These are phyloP conservation scores for Endothia cerciana DNA, from an alignment of 2,329 filamentous ascomycete genomes.

Conservation along the genomic window DNA sequence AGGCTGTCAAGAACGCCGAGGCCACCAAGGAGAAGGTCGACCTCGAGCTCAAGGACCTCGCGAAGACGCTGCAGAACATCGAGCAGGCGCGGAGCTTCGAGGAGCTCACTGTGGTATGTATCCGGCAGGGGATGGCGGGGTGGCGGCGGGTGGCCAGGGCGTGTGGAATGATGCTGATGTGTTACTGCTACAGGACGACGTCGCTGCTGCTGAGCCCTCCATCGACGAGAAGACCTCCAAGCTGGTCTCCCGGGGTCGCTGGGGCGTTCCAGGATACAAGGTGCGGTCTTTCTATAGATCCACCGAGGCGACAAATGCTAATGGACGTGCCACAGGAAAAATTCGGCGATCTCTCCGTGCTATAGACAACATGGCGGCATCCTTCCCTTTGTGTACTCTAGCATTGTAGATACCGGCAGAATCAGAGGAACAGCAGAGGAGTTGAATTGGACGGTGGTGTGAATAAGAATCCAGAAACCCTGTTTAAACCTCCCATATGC, in stretches of 20 bases:
- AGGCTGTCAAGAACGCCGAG: slow-evolving; percentile 96
- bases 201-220: slow-evolving; percentile 89
- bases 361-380: slow-evolving; percentile 66
- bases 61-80: slow-evolving; percentile 96
- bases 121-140: slow-evolving; percentile 6
- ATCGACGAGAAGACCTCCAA: slow-evolving; percentile 96
- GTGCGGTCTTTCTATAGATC: slow-evolving; percentile 54
- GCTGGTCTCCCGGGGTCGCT: slow-evolving; percentile 97
- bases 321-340: slow-evolving; percentile 77
- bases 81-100: slow-evolving; percentile 95
- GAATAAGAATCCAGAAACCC: slow-evolving; percentile 20
- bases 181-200: slow-evolving; percentile 73
- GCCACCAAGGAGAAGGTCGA: slow-evolving; percentile 96
- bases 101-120: slow-evolving; percentile 93
- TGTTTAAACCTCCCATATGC: neutral
- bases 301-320: slow-evolving; percentile 42
- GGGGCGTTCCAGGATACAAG: slow-evolving; percentile 99
- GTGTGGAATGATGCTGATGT: slow-evolving; percentile 35
- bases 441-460: slow-evolving; percentile 24
- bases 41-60: slow-evolving; percentile 88
- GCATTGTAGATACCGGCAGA: slow-evolving; percentile 69
- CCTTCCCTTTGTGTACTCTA: slow-evolving; percentile 67
- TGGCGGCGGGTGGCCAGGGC: slow-evolving; percentile 17
- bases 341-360: slow-evolving; percentile 94
- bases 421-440: slow-evolving; percentile 31